phyloP scores from a whole-genome alignment of 2,329 filamentous ascomycete species.

The Zymoseptoria crescenta region DNA sequence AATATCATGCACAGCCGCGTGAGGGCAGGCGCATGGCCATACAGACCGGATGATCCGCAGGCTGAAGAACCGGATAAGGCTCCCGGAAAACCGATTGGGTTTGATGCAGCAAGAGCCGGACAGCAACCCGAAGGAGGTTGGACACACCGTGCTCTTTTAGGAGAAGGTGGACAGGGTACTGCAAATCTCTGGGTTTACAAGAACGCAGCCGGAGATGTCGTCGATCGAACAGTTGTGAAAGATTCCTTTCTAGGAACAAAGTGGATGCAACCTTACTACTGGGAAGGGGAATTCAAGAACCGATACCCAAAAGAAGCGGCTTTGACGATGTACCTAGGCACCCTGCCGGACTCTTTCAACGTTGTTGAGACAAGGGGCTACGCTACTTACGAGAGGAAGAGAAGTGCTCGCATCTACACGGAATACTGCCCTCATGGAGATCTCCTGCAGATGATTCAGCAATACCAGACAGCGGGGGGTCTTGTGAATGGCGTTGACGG shows the following conservation, averaged over 20 bases:
- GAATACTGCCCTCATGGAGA: not conserved
- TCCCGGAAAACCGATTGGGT: not conserved
- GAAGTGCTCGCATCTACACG: conserved; percentile 33
- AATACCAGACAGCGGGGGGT: not conserved
- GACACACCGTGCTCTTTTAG: not conserved
- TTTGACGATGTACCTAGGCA: not conserved
- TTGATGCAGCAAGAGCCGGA: not conserved
- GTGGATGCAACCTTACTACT: not conserved
- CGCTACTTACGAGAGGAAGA: conserved; percentile 1
- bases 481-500: not conserved
- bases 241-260: not conserved
- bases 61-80: not conserved
- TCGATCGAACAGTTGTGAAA: not conserved
- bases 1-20: not conserved
- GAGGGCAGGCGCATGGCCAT: not conserved
- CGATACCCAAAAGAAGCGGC: conserved; percentile 1
- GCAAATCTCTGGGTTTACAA: not conserved
- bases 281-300: not conserved
- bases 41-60: not conserved
- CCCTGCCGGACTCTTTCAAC: conserved; percentile 1
- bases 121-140: not conserved
- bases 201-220: not conserved
- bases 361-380: not conserved
- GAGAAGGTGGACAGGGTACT: not conserved
- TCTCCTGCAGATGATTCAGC: not conserved